Percentiles rank a stretch among this genome's conserved stretches.
These are phyloP conservation scores for Ormosia semicastrata DNA, from an alignment of 306 rosid genomes.

Conservation along the genomic window DNA sequence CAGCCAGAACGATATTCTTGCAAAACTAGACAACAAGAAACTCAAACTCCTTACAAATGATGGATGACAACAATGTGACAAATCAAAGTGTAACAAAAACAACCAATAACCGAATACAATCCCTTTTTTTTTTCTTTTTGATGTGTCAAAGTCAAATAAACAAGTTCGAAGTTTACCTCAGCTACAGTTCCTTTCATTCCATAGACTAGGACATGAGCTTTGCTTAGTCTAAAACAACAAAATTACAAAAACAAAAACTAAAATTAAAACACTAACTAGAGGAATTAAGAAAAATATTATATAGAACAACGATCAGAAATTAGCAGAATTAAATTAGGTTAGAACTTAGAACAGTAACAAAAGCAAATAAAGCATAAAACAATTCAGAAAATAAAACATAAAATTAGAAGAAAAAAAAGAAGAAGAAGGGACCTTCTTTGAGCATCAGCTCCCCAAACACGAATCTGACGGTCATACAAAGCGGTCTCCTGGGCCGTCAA, in stretches of 20 bases:
- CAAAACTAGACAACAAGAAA: constrained; percentile 64
- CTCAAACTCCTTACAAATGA: background rate
- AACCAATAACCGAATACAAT: background rate
- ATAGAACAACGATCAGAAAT: background rate
- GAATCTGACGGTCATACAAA: constrained; percentile 92
- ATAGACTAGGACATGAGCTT: constrained; percentile 80
- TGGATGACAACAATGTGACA: background rate
- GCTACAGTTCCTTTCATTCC: constrained; percentile 89
- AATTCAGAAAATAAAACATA: background rate
- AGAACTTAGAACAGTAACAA: background rate
- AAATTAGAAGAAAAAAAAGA: background rate
- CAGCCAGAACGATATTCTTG: constrained; percentile 93
- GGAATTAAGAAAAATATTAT: background rate
- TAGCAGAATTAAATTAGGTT: constrained; percentile 11
- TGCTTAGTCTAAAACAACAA: constrained; percentile 65
- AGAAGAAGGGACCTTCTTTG: constrained; percentile 65
- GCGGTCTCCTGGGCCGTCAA: constrained; percentile 97
- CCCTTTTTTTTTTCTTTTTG: background rate
- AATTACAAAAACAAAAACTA: background rate
- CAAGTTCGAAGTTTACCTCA: constrained; percentile 56
- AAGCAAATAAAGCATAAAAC: background rate
- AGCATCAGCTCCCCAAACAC: constrained; percentile 99
- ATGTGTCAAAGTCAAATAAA: background rate
- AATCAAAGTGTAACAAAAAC: background rate
- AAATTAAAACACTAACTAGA: background rate